These are phyloP conservation scores for Fusarium sp. DNA, from an alignment of 2,329 filamentous ascomycete species.

Conservation along the genomic window DNA sequence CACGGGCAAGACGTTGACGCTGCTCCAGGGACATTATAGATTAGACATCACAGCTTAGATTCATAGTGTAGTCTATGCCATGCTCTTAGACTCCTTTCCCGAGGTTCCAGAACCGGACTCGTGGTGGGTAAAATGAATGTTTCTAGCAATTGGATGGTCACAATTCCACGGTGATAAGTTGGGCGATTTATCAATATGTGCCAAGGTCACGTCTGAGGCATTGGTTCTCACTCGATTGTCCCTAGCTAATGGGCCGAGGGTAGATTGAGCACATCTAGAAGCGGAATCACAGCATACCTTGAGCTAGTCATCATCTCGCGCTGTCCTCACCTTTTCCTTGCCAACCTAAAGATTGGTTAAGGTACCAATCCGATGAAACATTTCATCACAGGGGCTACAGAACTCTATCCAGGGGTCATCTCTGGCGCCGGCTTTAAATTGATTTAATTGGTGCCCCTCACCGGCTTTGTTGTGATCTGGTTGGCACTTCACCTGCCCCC, in stretches of 20 bases:
- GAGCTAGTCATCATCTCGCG: background rate
- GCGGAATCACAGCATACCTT: background rate
- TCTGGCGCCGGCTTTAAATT: constrained; percentile 23
- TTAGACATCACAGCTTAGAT: constrained; percentile 30
- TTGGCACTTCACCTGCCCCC: rapidly evolving
- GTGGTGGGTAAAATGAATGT: background rate
- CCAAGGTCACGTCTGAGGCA: background rate
- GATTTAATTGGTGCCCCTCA: background rate
- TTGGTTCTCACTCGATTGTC: background rate
- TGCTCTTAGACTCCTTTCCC: background rate
- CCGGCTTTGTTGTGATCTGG: background rate
- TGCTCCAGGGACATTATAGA: constrained; percentile 36
- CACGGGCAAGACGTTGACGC: constrained; percentile 23
- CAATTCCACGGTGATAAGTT: background rate
- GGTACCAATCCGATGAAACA: background rate
- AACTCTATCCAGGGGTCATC: background rate
- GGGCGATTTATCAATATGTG: background rate
- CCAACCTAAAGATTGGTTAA: background rate
- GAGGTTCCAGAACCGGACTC: background rate
- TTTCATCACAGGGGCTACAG: background rate
- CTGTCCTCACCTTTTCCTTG: background rate
- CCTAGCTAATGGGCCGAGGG: background rate
- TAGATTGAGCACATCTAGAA: background rate
- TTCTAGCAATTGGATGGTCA: background rate
- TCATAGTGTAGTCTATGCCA: background rate